Evolutionary conservation across 2,329 filamentous ascomycete genomes (phyloP), one percentile per base, ranked within the genome.

Genomic region (Coleophoma crateriformis): DNA sequence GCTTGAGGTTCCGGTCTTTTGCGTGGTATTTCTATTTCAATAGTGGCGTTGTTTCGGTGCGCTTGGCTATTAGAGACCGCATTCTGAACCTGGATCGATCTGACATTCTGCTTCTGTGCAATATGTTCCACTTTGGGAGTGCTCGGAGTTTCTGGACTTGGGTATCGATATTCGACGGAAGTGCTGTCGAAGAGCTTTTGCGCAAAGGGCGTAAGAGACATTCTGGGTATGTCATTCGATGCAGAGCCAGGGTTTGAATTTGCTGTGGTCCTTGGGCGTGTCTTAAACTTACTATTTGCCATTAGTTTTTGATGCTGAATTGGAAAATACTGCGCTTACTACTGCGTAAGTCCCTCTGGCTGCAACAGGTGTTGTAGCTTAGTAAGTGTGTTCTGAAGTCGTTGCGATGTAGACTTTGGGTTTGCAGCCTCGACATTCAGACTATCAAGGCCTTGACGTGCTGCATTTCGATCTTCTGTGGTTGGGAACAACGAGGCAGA

Each of bases 291-390:
- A 15, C 20, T 52, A 32, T 6, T 15, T 33, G 38, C 17, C 37
- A 43, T 39, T 20, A 41, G 15, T 7, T 43, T 19, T 35, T 39
- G 19, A 3, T 1, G n/a, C 33, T 14, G 40, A 19, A 50, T 42
- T 39, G 45, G n/a, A 27, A 47, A 33, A 33, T 49, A 15, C 33
- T 10, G 10, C 46, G 45, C 62, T 52, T 53, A 66, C 62, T 57
- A 88, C 60, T 85, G 72, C 10, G 86, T 85, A 54, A 87, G 72
- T 53, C 84, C 83, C n/a, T 84, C 79, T 2, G 83, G 78, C 61
- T 84, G 82, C 49, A 96, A 68, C 38, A 95, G 77, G 54, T 84
- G 82, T 50, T 88, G 80, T 32, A 96, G 74, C 64, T 92, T 84
- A 58, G 86, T 78, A 42, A 91, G 75, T 11, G 84, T 85, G 58